Evolutionary conservation across 371 early-diverging fungal species (phyloP).

Genomic region (Caulochytrium protostelioides): DNA sequence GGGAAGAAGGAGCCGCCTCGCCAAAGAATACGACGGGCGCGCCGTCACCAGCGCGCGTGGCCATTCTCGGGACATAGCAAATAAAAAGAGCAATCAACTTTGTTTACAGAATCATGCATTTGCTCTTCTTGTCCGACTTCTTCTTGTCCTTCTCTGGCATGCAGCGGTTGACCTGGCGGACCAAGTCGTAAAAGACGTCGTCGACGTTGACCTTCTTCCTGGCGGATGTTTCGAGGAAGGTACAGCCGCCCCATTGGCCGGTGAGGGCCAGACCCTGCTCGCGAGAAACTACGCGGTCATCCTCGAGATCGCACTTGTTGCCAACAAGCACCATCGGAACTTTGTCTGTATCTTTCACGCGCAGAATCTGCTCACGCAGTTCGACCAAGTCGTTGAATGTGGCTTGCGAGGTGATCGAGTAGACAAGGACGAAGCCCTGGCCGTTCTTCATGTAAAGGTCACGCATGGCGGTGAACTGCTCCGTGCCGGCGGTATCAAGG

Average conservation of each 20-base stretch:
- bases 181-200: conserved; percentile 36
- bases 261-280: conserved; percentile 41
- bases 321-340: conserved; percentile 69
- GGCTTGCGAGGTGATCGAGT: conserved; percentile 55
- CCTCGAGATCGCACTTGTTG: conserved; percentile 66
- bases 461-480: conserved; percentile 78
- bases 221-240: conserved; percentile 70
- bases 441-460: conserved; percentile 82
- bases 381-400: conserved; percentile 60
- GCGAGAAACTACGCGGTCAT: conserved; percentile 47
- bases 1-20: too few species aligned
- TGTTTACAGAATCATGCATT: conserved; percentile 5
- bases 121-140: conserved; percentile 2
- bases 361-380: conserved; percentile 50
- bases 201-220: conserved; percentile 62
- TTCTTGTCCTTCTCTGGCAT: conserved; percentile 24
- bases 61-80: neutral
- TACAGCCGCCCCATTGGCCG: conserved; percentile 41
- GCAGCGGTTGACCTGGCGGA: conserved; percentile 31
- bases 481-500: conserved; percentile 60
- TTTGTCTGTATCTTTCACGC: conserved; percentile 58
- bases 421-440: conserved; percentile 69
- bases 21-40: too few species aligned
- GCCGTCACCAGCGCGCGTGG: too few species aligned
- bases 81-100: neutral